These are phyloP conservation scores for Boletus smithii DNA, from an alignment of 1,284 basidiomycete genomes.

Conservation along the genomic window DNA sequence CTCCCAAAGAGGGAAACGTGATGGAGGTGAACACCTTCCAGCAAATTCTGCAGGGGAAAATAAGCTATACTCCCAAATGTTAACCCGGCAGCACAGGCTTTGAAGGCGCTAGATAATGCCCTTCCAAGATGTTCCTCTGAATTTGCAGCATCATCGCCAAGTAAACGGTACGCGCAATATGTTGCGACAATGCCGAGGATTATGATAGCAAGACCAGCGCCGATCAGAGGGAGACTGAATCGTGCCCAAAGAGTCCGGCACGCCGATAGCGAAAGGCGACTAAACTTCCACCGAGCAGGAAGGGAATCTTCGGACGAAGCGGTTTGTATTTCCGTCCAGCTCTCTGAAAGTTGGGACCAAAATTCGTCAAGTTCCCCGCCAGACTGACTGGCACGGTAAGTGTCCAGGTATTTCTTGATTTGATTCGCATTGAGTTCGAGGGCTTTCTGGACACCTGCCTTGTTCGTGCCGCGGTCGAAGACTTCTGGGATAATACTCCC, in stretches of 20 bases:
- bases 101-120: slow-evolving; percentile 34
- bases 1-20: slow-evolving; percentile 48
- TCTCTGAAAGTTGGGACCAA: slow-evolving; percentile 50
- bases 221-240: slow-evolving; percentile 82
- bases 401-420: slow-evolving; percentile 72
- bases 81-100: slow-evolving; percentile 41
- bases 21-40: slow-evolving; percentile 43
- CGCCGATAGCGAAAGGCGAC: slow-evolving; percentile 59
- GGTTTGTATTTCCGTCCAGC: slow-evolving; percentile 42
- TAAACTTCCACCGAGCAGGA: slow-evolving; percentile 51
- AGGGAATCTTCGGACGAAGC: slow-evolving; percentile 34
- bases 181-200: slow-evolving; percentile 44
- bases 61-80: slow-evolving; percentile 40
- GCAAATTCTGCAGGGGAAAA: slow-evolving; percentile 32
- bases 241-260: slow-evolving; percentile 93
- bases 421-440: slow-evolving; percentile 75
- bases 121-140: slow-evolving; percentile 36
- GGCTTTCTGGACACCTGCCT: slow-evolving; percentile 46
- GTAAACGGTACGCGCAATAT: slow-evolving; percentile 49
- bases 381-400: slow-evolving; percentile 67
- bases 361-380: slow-evolving; percentile 69
- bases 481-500: slow-evolving; percentile 90
- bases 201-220: slow-evolving; percentile 58
- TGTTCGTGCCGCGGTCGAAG: slow-evolving; percentile 51
- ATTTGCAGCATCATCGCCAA: slow-evolving; percentile 13